phyloP scores from a whole-genome alignment of 2,329 filamentous ascomycete species.

The Teratosphaeriaceae sp. region DNA sequence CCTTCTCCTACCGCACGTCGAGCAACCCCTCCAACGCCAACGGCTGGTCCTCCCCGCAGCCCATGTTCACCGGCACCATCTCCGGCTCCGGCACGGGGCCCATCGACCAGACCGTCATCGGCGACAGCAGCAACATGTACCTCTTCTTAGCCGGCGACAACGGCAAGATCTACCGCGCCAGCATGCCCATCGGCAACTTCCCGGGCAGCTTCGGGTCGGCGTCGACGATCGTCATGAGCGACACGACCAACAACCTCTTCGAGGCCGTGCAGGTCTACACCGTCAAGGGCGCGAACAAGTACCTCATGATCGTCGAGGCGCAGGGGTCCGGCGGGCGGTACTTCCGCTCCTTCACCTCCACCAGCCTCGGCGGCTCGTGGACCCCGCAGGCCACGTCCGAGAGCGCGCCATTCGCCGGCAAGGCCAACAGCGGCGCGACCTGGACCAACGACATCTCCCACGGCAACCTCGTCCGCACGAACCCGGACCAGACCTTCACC shows the following conservation, averaged over 20 bases:
- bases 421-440: conserved; percentile 55
- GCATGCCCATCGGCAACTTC: conserved; percentile 58
- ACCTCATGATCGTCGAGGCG: conserved; percentile 50
- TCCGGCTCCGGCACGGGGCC: conserved; percentile 44
- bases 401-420: conserved; percentile 55
- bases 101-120: conserved; percentile 58
- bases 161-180: conserved; percentile 55
- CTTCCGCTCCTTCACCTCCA: conserved; percentile 61
- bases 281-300: conserved; percentile 43
- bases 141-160: conserved; percentile 58
- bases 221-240: conserved; percentile 46
- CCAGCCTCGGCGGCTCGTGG: conserved; percentile 51
- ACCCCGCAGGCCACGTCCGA: conserved; percentile 49
- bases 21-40: conserved; percentile 51
- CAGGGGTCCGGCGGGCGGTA: conserved; percentile 53
- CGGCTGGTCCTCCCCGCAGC: conserved; percentile 48
- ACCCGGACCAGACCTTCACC: conserved; percentile 55
- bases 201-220: conserved; percentile 52
- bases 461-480: conserved; percentile 53
- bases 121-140: conserved; percentile 56
- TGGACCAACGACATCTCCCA: conserved; percentile 65
- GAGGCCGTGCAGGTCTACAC: conserved; percentile 63
- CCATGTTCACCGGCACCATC: conserved; percentile 53
- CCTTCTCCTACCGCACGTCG: conserved; percentile 57
- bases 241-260: conserved; percentile 52